phyloP scores from a whole-genome alignment of 768 basidiomycete species.

The Tylopilus subfusipes region DNA sequence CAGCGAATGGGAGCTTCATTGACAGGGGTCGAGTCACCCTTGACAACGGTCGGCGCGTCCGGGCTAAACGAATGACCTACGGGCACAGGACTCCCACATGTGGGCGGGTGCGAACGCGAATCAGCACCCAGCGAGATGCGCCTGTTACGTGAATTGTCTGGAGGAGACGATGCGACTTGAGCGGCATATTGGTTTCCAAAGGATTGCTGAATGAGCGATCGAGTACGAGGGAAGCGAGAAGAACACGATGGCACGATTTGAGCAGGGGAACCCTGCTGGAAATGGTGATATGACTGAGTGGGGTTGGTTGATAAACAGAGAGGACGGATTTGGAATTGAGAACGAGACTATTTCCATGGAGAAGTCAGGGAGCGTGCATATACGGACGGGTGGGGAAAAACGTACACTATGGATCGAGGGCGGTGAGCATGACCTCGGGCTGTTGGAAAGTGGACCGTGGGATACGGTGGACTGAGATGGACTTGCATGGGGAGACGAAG shows the following conservation, averaged over 20 bases:
- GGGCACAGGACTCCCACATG: not conserved
- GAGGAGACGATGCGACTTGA: not conserved
- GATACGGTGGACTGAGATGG: not conserved
- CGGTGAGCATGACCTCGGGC: slow-evolving; percentile 10
- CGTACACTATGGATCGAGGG: slow-evolving; percentile 11
- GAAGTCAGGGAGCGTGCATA: not conserved
- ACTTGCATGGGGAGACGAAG: not conserved
- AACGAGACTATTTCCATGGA: not conserved
- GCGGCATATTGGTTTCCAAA: not conserved
- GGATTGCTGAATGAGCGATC: slow-evolving; percentile 18
- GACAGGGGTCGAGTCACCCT: too few species aligned
- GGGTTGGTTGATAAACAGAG: slow-evolving; percentile 3
- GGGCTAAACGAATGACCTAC: not conserved
- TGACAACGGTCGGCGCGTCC: not conserved
- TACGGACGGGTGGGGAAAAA: not conserved
- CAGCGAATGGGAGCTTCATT: too few species aligned
- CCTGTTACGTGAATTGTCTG: not conserved
- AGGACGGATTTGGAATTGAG: slow-evolving; percentile 4
- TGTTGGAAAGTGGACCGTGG: not conserved
- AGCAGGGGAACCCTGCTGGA: slow-evolving; percentile 1
- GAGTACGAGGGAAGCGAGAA: slow-evolving; percentile 5
- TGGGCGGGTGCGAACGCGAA: not conserved
- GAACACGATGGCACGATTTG: slow-evolving; percentile 3
- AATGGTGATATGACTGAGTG: slow-evolving; percentile 4
- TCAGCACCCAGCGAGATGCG: too few species aligned